phyloP scores from a whole-genome alignment of 2,329 filamentous ascomycete genomes.

The Tothia fuscella region DNA sequence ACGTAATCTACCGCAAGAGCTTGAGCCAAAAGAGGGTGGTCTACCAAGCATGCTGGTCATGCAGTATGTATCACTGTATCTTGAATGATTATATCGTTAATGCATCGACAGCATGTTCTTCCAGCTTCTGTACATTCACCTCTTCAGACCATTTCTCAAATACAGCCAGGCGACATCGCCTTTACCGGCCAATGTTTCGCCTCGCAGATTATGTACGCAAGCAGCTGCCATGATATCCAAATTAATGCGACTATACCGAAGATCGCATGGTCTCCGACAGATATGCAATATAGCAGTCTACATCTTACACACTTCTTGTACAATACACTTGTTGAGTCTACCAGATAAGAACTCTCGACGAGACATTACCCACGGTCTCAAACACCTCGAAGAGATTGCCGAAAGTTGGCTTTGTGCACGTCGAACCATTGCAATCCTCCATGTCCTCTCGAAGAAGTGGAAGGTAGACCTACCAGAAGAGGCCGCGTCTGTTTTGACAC shows the following conservation, averaged over 20 bases:
- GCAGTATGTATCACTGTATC: conserved; percentile 56
- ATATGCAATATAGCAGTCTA: conserved; percentile 97
- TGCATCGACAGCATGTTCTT: conserved; percentile 72
- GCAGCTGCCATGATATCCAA: conserved; percentile 86
- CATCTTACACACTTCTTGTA: conserved; percentile 87
- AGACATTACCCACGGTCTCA: conserved; percentile 82
- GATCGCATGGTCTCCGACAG: conserved; percentile 77
- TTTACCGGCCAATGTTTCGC: conserved; percentile 75
- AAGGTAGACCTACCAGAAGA: conserved; percentile 77
- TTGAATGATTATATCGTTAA: not conserved
- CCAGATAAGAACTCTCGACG: conserved; percentile 83
- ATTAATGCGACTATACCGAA: conserved; percentile 86
- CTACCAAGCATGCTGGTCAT: conserved; percentile 69
- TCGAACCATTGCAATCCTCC: conserved; percentile 73
- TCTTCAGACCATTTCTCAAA: conserved; percentile 90
- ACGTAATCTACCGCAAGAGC: conserved; percentile 67
- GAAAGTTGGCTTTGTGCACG: conserved; percentile 89
- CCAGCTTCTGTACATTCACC: conserved; percentile 86
- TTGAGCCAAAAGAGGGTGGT: conserved; percentile 82
- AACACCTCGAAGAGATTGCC: conserved; percentile 87
- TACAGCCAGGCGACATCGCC: conserved; percentile 74
- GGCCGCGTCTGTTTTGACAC: conserved; percentile 60
- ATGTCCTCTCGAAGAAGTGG: conserved; percentile 80
- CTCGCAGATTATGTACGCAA: conserved; percentile 79
- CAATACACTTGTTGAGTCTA: conserved; percentile 84